Evolutionary conservation across 2,329 filamentous ascomycete species (phyloP), one percentile per base, ranked within the genome.

Genomic region (Diaporthe amygdali): DNA sequence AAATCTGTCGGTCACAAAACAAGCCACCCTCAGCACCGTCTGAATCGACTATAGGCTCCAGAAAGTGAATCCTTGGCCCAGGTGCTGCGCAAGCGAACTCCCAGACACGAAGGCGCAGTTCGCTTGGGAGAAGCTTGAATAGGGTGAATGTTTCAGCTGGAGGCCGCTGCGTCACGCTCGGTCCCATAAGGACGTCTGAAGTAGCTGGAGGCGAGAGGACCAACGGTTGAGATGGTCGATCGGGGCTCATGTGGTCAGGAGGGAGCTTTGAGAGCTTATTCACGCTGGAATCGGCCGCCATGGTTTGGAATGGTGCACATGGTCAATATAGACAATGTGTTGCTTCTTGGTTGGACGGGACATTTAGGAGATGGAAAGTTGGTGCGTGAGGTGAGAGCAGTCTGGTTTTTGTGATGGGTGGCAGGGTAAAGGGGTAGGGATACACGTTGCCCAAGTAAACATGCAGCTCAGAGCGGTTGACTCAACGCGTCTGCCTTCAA

Each of bases 221-320:
- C 2, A n/a, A 1, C 4, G 5, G 0, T 25, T 17, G 17, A 17
- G n/a, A 10, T 0, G n/a, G 17, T 5, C 3, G 32, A 25, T 14
- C n/a, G 27, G 34, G 9, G 34, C 10, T 9, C 2, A 1, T 2
- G 52, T 39, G 0, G 32, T 39, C 14, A 25, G 5, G 2, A 17
- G n/a, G 9, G 12, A 2, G 6, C 34, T 56, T 4, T 6, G 54
- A 25, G 54, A 34, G 17, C 32, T 22, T 56, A 15, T 2, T 2
- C n/a, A n/a, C 6, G n/a, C 32, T 3, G 9, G 1, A 9, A 2
- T 5, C 17, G 22, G 32, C 8, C 14, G 12, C 14, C 54, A 56
- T 56, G 32, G 25, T 39, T n/a, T 20, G 6, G 2, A n/a, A 20
- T 34, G 15, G 27, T 0, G 27, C 2, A n/a, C 6, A 9, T 32